Evolutionary conservation across 768 basidiomycete genomes (phyloP).

Genomic region (Phlegmacium glaucopus): DNA sequence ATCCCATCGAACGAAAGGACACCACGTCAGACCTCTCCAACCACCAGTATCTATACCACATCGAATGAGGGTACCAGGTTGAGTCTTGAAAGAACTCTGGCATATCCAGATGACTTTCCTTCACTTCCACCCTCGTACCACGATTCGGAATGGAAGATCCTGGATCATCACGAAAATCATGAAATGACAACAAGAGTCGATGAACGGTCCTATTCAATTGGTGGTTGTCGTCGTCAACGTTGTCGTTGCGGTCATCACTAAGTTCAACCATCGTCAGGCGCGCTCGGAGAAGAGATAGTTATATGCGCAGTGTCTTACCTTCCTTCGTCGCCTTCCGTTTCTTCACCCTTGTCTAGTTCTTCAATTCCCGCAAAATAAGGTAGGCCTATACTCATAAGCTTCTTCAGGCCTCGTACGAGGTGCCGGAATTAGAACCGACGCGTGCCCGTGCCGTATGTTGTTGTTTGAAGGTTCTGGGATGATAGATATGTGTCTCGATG

Average conservation of each 20-base stretch:
- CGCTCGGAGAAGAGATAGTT: too few species aligned
- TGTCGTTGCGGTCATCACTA: not conserved
- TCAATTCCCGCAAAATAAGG: not conserved
- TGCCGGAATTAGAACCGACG: not conserved
- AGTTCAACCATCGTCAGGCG: not conserved
- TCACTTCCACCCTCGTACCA: not conserved
- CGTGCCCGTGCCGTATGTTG: too few species aligned
- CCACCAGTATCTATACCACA: too few species aligned
- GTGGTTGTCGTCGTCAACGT: not conserved
- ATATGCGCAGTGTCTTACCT: too few species aligned
- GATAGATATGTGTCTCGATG: not conserved
- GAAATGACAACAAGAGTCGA: not conserved
- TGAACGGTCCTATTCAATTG: not conserved
- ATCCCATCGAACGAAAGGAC: not conserved
- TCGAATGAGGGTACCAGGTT: too few species aligned
- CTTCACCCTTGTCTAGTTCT: too few species aligned
- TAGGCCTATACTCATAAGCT: not conserved
- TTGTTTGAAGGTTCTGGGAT: not conserved
- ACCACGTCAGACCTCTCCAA: not conserved
- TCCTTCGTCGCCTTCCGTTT: too few species aligned
- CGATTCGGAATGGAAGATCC: not conserved
- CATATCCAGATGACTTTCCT: too few species aligned
- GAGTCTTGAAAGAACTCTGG: too few species aligned
- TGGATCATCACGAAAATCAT: too few species aligned
- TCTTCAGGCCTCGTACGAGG: not conserved